A percentile compares a stretch with the other conserved stretches of the same genome.
Conservation (phyloP, 352 stramenopile species). For the Lagenidium giganteum region DNA sequence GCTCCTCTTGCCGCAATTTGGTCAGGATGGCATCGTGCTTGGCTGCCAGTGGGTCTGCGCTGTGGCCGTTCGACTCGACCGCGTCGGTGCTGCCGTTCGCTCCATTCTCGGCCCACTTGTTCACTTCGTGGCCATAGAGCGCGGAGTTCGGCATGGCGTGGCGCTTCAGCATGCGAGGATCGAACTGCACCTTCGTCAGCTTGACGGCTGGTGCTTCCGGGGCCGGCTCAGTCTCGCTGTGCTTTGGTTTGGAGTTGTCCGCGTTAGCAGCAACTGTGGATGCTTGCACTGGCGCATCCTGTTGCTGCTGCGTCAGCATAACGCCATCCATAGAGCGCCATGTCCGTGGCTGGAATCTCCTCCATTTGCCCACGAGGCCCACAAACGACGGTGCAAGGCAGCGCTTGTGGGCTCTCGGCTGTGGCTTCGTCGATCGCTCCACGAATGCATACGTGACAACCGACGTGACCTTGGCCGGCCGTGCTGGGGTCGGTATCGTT, state of each 20-base stretch:
- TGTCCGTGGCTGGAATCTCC: no score
- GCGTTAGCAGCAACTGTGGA: background rate
- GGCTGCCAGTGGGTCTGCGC: slow-evolving; percentile 21
- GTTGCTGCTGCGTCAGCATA: no score
- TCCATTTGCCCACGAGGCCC: slow-evolving; percentile 15
- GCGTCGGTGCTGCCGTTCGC: slow-evolving; percentile 33
- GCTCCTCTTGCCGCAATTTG: slow-evolving; percentile 72
- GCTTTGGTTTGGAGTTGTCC: background rate
- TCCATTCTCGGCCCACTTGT: slow-evolving; percentile 42
- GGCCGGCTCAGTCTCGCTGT: background rate
- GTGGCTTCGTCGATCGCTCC: slow-evolving; percentile 11
- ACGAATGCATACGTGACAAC: slow-evolving; percentile 13
- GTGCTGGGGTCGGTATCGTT: background rate
- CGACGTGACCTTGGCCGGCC: background rate
- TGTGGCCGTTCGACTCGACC: slow-evolving; percentile 25
- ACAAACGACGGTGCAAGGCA: slow-evolving; percentile 11
- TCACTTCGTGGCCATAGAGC: slow-evolving; percentile 59
- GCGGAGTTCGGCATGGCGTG: slow-evolving; percentile 56
- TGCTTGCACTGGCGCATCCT: background rate
- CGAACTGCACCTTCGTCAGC: slow-evolving; percentile 35
- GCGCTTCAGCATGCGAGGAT: slow-evolving; percentile 45
- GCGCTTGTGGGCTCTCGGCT: no score
- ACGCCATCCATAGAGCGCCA: no score
- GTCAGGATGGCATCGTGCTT: slow-evolving; percentile 69
- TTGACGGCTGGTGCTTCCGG: slow-evolving; percentile 11